phyloP scores from a whole-genome alignment of 257 asterid genomes.

The Petunia secreta region DNA sequence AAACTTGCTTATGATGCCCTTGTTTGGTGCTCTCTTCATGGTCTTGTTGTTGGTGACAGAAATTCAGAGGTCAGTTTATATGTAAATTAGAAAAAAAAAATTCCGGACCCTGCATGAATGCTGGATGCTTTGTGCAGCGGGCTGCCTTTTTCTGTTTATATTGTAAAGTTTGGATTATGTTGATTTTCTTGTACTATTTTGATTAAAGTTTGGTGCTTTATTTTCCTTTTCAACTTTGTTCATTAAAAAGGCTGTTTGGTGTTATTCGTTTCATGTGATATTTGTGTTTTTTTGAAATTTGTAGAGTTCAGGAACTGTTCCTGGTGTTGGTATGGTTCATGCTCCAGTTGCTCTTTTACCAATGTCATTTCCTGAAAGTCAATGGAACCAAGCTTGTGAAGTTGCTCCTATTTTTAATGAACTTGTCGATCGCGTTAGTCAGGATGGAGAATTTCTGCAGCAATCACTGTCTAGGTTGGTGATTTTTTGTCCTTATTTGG shows the following conservation, averaged over 20 bases:
- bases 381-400: slow-evolving; percentile 88
- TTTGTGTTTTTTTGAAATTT: slow-evolving; percentile 28
- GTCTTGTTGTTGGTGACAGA: slow-evolving; percentile 88
- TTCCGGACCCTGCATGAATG: neutral
- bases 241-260: neutral
- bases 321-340: slow-evolving; percentile 87
- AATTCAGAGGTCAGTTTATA: slow-evolving; percentile 59
- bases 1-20: slow-evolving; percentile 74
- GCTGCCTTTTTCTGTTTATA: neutral
- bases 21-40: slow-evolving; percentile 89
- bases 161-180: neutral
- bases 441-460: slow-evolving; percentile 81
- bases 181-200: neutral
- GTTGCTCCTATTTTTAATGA: slow-evolving; percentile 95
- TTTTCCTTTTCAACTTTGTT: neutral
- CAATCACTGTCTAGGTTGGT: slow-evolving; percentile 85
- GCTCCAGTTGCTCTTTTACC: slow-evolving; percentile 90
- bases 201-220: slow-evolving; percentile 13
- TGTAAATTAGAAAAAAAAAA: neutral
- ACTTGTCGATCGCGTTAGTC: slow-evolving; percentile 87
- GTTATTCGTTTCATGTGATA: neutral
- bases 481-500: neutral
- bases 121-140: neutral
- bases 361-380: slow-evolving; percentile 70
- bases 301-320: slow-evolving; percentile 82